These are phyloP conservation scores for Mortierella sp. DNA, from an alignment of 371 early-diverging fungal species.

Conservation along the genomic window DNA sequence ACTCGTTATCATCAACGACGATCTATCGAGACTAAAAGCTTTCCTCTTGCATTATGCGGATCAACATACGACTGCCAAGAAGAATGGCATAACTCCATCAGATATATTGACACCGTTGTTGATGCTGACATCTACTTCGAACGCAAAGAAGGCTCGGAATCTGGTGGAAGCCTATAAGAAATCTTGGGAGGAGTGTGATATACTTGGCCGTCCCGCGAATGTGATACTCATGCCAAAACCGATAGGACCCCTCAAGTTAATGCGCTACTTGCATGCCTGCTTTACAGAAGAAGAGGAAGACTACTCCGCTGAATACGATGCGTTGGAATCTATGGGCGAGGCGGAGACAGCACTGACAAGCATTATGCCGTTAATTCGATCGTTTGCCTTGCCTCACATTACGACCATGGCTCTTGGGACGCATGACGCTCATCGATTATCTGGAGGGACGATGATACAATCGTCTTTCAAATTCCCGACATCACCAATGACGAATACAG, in stretches of 20 bases:
- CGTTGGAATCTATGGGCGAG: background rate
- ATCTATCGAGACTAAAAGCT: conserved; percentile 22
- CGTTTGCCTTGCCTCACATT: conserved; percentile 22
- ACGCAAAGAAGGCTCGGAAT: conserved; percentile 20
- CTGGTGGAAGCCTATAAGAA: conserved; percentile 27
- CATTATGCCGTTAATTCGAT: conserved; percentile 10
- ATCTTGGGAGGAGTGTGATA: conserved; percentile 3
- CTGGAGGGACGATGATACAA: conserved; percentile 22
- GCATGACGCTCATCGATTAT: conserved; percentile 11
- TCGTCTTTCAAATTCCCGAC: conserved; percentile 24
- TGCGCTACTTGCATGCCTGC: conserved; percentile 24
- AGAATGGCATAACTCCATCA: background rate
- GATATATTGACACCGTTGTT: conserved; percentile 18
- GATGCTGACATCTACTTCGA: conserved; percentile 28
- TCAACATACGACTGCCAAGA: background rate
- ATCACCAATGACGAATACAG: background rate
- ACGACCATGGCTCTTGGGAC: conserved; percentile 15
- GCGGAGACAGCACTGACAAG: background rate
- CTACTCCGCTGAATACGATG: background rate
- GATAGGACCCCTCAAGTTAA: conserved; percentile 36
- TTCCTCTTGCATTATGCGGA: conserved; percentile 28
- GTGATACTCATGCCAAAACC: conserved; percentile 43
- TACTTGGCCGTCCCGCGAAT: background rate
- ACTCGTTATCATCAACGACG: conserved; percentile 35
- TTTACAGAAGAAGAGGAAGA: conserved; percentile 8